phyloP scores from a whole-genome alignment of 2,329 filamentous ascomycete species.

The Arthrobotrys iridis region DNA sequence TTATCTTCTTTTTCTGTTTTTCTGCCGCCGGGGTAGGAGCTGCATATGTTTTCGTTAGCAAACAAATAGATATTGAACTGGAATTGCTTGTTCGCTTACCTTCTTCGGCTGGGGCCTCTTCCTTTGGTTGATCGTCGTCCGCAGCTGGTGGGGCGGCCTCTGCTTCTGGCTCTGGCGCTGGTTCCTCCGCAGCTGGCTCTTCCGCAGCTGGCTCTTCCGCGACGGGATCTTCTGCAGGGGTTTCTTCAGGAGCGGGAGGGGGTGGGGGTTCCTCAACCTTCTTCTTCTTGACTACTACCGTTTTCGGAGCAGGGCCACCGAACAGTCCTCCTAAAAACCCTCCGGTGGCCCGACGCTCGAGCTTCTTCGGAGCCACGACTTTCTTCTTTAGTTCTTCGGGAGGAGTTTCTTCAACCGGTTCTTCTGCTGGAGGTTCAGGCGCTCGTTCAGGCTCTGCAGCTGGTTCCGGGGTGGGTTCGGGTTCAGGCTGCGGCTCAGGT shows the following conservation, averaged over 20 bases:
- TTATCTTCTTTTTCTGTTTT: conserved; percentile 54
- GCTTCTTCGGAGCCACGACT: conserved; percentile 32
- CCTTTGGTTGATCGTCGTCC: conserved; percentile 10
- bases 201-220: conserved; percentile 22
- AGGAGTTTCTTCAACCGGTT: conserved; percentile 21
- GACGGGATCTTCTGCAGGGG: conserved; percentile 23
- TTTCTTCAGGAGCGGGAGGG: background rate
- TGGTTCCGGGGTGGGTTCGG: conserved; percentile 7
- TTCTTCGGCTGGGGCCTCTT: conserved; percentile 31
- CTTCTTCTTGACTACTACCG: conserved; percentile 32
- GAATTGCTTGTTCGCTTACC: background rate
- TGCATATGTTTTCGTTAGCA: conserved; percentile 1
- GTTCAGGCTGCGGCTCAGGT: conserved; percentile 27
- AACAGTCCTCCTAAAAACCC: conserved; percentile 32
- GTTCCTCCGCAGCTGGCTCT: conserved; percentile 21
- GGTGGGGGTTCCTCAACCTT: conserved; percentile 18
- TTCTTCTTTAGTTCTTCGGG: conserved; percentile 21
- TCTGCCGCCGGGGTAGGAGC: background rate
- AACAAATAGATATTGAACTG: background rate
- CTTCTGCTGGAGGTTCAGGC: conserved; percentile 13
- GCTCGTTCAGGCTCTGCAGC: background rate
- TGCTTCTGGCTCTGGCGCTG: conserved; percentile 3
- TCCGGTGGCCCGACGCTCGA: conserved; percentile 34
- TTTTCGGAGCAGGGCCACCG: conserved; percentile 16
- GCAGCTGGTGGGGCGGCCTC: conserved; percentile 18